These are phyloP conservation scores for Rhynchosporium agropyri DNA, from an alignment of 2,329 filamentous ascomycete species.

Conservation along the genomic window DNA sequence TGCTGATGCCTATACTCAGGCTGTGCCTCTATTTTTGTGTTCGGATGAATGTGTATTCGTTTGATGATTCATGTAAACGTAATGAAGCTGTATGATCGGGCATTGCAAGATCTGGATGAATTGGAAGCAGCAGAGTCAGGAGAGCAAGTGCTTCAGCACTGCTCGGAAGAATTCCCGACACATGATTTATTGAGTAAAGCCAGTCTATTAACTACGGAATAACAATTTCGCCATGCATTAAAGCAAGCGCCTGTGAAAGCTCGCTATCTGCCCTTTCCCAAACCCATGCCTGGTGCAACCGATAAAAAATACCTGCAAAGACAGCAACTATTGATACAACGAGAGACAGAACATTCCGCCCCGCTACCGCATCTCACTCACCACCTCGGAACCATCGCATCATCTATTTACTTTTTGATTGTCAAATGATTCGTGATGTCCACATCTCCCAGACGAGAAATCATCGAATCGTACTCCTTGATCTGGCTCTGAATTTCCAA, in stretches of 20 bases:
- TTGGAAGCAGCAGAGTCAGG: no score
- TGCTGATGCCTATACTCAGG: no score
- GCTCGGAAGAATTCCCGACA: background rate
- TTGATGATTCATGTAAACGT: no score
- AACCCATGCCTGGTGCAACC: background rate
- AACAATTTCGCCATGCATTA: constrained; percentile 6
- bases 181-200: background rate
- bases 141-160: background rate
- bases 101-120: no score
- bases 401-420: background rate
- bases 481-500: constrained; percentile 6
- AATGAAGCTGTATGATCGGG: no score
- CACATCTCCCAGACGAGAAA: background rate
- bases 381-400: background rate
- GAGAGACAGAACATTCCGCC: background rate
- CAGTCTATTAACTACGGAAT: background rate
- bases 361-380: background rate
- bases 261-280: background rate
- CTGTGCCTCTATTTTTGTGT: no score
- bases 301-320: background rate
- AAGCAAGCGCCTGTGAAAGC: background rate
- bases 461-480: constrained; percentile 13
- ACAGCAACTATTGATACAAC: constrained; percentile 1
- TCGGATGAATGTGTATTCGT: no score
- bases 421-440: background rate